These are phyloP conservation scores for Tylopilus subfusipes DNA, from an alignment of 768 basidiomycete genomes.

Conservation along the genomic window DNA sequence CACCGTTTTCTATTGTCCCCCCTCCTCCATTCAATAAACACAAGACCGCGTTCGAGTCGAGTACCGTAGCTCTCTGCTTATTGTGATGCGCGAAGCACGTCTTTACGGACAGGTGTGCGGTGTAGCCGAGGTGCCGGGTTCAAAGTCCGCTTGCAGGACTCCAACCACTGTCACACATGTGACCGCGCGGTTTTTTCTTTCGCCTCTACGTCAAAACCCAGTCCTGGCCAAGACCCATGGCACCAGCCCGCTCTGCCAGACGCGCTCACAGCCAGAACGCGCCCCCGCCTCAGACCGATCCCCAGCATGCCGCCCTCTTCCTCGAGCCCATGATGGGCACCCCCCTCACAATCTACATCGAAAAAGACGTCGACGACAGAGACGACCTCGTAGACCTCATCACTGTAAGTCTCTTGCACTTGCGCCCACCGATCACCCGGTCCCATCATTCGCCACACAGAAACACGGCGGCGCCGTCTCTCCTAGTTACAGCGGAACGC, in stretches of 20 bases:
- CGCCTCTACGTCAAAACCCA: constrained; percentile 22
- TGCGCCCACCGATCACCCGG: neutral
- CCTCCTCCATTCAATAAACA: neutral
- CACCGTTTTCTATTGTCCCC: neutral
- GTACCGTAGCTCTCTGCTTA: no score
- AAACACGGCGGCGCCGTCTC: constrained; percentile 74
- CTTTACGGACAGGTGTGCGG: no score
- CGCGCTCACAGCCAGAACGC: constrained; percentile 40
- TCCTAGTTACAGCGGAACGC: constrained; percentile 72
- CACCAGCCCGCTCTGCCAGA: constrained; percentile 66
- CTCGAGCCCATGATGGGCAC: constrained; percentile 81
- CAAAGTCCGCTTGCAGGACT: constrained; percentile 28
- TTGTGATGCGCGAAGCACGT: neutral
- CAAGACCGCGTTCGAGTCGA: no score
- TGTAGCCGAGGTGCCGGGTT: constrained; percentile 16
- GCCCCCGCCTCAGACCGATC: constrained; percentile 29
- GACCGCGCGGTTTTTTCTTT: constrained; percentile 17
- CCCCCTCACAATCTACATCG: constrained; percentile 71
- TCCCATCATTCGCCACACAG: constrained; percentile 36
- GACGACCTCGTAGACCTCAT: constrained; percentile 61
- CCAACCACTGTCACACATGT: constrained; percentile 26
- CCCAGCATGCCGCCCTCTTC: constrained; percentile 52
- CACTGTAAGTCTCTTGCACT: constrained; percentile 45
- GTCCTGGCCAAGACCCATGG: constrained; percentile 65
- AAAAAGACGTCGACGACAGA: constrained; percentile 75